Evolutionary conservation across 768 basidiomycete species (phyloP).

Genomic region (Lentinula sp.): DNA sequence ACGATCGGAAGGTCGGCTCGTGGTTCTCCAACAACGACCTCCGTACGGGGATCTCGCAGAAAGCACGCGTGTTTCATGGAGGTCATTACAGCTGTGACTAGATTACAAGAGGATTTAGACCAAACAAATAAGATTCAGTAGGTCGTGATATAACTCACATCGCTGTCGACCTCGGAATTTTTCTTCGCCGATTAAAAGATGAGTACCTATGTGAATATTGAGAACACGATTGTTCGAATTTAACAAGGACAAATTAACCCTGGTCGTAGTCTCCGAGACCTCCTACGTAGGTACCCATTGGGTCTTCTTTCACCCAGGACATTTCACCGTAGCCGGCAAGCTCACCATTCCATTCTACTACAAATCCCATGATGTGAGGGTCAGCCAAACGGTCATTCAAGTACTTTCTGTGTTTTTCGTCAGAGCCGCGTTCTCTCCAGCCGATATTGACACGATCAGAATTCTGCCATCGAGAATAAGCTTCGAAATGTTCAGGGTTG

Average conservation of each 20-base stretch:
- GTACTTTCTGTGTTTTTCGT: slow-evolving; percentile 38
- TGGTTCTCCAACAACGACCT: slow-evolving; percentile 37
- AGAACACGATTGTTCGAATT: slow-evolving; percentile 10
- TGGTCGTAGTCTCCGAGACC: slow-evolving; percentile 10
- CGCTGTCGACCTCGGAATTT: slow-evolving; percentile 37
- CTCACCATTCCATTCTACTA: slow-evolving; percentile 44
- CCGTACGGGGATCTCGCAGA: slow-evolving; percentile 35
- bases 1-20: slow-evolving; percentile 16
- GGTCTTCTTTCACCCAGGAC: slow-evolving; percentile 39
- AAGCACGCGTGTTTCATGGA: slow-evolving; percentile 36
- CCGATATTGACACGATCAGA: slow-evolving; percentile 36
- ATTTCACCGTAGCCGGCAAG: slow-evolving; percentile 39
- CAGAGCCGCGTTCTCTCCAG: slow-evolving; percentile 40
- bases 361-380: slow-evolving; percentile 30
- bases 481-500: slow-evolving; percentile 30
- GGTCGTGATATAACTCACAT: slow-evolving; percentile 23
- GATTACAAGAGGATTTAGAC: neutral
- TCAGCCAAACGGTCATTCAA: slow-evolving; percentile 27
- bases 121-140: neutral
- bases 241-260: slow-evolving; percentile 19
- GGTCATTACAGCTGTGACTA: slow-evolving; percentile 26
- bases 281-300: slow-evolving; percentile 16
- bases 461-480: slow-evolving; percentile 47
- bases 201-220: slow-evolving; percentile 25
- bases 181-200: slow-evolving; percentile 41